phyloP scores from a whole-genome alignment of 345 rosid genomes.

The Eucalyptus microcorys region DNA sequence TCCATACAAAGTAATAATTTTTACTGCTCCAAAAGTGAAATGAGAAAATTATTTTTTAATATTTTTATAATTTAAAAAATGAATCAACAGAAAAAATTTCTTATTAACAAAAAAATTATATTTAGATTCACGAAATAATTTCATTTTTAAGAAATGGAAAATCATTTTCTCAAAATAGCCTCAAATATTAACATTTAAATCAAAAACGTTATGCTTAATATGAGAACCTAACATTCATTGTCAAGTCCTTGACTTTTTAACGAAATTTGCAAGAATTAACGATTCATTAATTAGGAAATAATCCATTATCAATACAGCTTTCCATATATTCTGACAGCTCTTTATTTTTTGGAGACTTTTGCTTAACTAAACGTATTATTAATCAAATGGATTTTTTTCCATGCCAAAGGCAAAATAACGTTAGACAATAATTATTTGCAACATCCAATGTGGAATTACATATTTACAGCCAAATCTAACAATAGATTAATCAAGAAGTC shows the following conservation, averaged over 20 bases:
- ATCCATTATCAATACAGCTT: not conserved
- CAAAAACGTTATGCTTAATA: no score
- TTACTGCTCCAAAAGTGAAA: not conserved
- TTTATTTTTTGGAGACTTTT: not conserved
- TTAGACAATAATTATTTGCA: not conserved
- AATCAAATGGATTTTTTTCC: not conserved
- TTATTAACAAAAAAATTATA: no score
- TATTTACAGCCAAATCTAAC: not conserved
- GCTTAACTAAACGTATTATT: not conserved
- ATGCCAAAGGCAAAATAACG: not conserved
- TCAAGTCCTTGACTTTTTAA: not conserved
- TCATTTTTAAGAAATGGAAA: no score
- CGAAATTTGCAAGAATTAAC: not conserved
- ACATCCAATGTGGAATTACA: not conserved
- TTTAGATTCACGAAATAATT: no score
- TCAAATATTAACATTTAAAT: not conserved
- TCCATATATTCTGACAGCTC: not conserved
- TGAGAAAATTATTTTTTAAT: not conserved
- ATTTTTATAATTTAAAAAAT: not conserved
- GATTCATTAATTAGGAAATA: fast-evolving
- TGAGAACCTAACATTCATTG: not conserved
- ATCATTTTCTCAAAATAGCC: not conserved
- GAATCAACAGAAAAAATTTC: fast-evolving
- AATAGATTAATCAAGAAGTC: not conserved
- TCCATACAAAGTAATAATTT: not conserved